Base-by-base conservation (phyloP, 208 protist species). In the Ichthyophonus hoferi region DNA sequence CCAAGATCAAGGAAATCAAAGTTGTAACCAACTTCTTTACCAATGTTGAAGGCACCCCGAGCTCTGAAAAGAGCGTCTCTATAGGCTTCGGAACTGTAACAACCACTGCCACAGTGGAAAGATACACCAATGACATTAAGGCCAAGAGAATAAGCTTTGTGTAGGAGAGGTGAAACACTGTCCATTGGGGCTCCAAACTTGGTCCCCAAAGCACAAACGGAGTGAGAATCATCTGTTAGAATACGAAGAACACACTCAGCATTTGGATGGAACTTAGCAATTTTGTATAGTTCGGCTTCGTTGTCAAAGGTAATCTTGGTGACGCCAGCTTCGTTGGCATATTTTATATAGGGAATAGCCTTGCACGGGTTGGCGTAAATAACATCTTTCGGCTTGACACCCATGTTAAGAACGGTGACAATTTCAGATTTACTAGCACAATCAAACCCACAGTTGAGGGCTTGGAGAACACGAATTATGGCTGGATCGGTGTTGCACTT, bases 301-400 rank as follows among this genome's bases (percentile, higher is more conserved):
- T 95, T 96, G 92, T 97, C 96, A 87, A 97, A 97, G 17, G 93
- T 95, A 89, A 96, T 95, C 50, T 92, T 58, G 78, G 76, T 42
- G 14, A 96, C 93, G n/a, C 88, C 88, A 40, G 77, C 2, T 1
- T 34, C 2, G 39, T 79, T 87, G 12, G 95, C 95, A 79, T 91
- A 92, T n/a, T 50, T 43, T 2, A 97, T 33, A 50, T 95, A 94
- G 34, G 81, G 86, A 67, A 83, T 76, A 87, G 91, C 85, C 92
- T 97, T 97, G 94, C 95, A 96, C 67, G 96, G 96, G 88, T 97
- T 96, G 42, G 96, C 96, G 83, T 94, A 97, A 83, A 97, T 95
- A 87, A 97, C 94, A 41, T 90, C 79, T 31, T 91, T 77, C 33
- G 93, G 58, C 12, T 35, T 39, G 39, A 93, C 93, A 87, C 96